Conservation (phyloP, 2,329 filamentous ascomycete genomes). For the Xylariaceae sp. region DNA sequence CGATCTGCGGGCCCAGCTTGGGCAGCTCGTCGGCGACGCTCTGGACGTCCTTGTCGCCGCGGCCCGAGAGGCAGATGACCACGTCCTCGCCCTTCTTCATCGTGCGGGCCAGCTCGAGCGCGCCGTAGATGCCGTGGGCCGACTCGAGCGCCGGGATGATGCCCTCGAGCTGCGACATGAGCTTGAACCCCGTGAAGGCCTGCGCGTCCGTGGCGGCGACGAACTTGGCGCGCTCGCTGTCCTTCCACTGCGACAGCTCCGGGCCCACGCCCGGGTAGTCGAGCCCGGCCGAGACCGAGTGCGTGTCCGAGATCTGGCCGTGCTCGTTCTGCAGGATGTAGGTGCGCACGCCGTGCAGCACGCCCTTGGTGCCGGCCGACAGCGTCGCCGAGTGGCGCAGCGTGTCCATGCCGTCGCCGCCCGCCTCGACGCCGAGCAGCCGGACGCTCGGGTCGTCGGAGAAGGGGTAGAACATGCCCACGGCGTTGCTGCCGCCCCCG, state of each 20-base stretch:
- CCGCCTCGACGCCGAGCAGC: conserved; percentile 88
- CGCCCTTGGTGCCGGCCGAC: conserved; percentile 78
- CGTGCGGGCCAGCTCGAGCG: conserved; percentile 82
- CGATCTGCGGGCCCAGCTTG: conserved; percentile 80
- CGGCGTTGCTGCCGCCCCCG: conserved; percentile 88
- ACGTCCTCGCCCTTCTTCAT: conserved; percentile 85
- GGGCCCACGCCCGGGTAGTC: conserved; percentile 97
- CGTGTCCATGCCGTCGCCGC: conserved; percentile 86
- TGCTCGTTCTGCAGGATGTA: conserved; percentile 90
- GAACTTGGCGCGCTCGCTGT: conserved; percentile 77
- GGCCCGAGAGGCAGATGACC: conserved; percentile 86
- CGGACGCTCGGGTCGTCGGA: conserved; percentile 76
- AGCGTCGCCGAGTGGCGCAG: conserved; percentile 80
- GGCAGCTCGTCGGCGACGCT: conserved; percentile 93
- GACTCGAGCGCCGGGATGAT: conserved; percentile 96
- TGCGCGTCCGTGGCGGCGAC: conserved; percentile 86
- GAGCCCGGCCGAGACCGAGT: conserved; percentile 91
- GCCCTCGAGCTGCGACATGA: conserved; percentile 82
- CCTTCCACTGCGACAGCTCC: conserved; percentile 89
- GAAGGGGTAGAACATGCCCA: conserved; percentile 98
- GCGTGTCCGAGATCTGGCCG: conserved; percentile 90
- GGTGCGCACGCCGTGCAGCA: conserved; percentile 90
- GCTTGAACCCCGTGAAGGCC: conserved; percentile 78
- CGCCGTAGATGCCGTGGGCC: conserved; percentile 85
- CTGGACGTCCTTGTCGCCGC: conserved; percentile 98